Evolutionary conservation across 1,284 basidiomycete genomes (phyloP), one percentile per base, ranked within the genome.

Genomic region (Mycosarcoma mackinlayi): DNA sequence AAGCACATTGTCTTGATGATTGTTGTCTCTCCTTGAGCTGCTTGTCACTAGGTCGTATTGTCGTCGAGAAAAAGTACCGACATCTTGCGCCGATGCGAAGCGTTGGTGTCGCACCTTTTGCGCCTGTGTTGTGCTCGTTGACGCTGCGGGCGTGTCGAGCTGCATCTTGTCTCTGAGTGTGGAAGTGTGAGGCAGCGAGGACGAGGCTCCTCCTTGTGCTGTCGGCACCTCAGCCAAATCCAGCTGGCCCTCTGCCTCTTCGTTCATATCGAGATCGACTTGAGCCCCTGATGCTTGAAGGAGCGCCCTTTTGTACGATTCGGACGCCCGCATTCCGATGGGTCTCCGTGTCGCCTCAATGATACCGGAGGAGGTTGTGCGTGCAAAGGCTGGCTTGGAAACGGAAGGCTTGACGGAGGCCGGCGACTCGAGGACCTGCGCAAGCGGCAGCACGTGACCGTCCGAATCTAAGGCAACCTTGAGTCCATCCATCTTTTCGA

Each of bases 101-200:
- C 65, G 65, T 11, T 48, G 49, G 28, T 68, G 59, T 16, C 59
- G 53, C n/a, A 39, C 33, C 11, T 23, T 27, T 2, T 18, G 46
- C n/a, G 9, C 6, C 1, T 7, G 6, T 3, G 18, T 24, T n/a
- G 40, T 27, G 38, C n/a, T 48, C 14, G 10, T 41, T 3, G 47
- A 31, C 5, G 11, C 21, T 8, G 19, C 9, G 18, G 25, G 27
- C n/a, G 30, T 13, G 4, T 60, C 54, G 16, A 45, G 34, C 18
- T 44, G 39, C 51, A 64, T 49, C 40, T 53, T 49, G 27, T 50
- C 56, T 13, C 18, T 19, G n/a, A 64, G 18, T 1, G 40, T 47
- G 6, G 52, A 53, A 3, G 55, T 40, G 18, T 75, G 68, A 2
- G 76, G 76, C 18, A 78, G 48, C 14, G 76, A 78, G n/a, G 51